A percentile compares a stretch with the other conserved stretches of the same genome.
Evolutionary conservation across 2,329 filamentous ascomycete species (phyloP).

Genomic region (Stemphylium beticola): DNA sequence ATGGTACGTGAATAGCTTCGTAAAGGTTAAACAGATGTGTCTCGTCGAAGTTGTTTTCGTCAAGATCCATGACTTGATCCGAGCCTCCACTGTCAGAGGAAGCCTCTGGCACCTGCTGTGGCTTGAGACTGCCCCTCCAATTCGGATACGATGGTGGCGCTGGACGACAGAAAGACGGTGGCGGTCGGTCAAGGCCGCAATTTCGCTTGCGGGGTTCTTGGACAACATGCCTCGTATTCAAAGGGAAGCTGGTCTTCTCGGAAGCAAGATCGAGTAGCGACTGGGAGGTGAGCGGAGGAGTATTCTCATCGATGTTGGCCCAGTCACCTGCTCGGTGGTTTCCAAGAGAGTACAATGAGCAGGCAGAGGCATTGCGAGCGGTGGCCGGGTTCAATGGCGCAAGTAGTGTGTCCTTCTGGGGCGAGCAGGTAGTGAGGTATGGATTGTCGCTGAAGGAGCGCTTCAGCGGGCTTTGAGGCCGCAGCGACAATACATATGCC

Average conservation of each 20-base stretch:
- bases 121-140: conserved; percentile 12
- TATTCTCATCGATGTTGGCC: conserved; percentile 41
- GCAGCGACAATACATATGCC: conserved; percentile 50
- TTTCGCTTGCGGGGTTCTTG: conserved; percentile 32
- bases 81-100: conserved; percentile 15
- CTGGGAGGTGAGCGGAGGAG: conserved; percentile 38
- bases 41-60: conserved; percentile 22
- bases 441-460: conserved; percentile 51
- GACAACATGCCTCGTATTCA: conserved; percentile 8
- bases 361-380: conserved; percentile 43
- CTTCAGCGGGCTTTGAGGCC: conserved; percentile 49
- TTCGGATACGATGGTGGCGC: conserved; percentile 17
- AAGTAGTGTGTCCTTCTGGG: conserved; percentile 33
- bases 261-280: conserved; percentile 44
- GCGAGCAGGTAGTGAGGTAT: conserved; percentile 44
- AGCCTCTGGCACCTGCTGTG: conserved; percentile 8
- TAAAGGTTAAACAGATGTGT: conserved; percentile 37
- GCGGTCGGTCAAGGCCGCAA: conserved; percentile 24
- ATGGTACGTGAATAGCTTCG: conserved; percentile 40
- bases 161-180: conserved; percentile 21
- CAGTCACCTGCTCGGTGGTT: conserved; percentile 32
- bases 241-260: conserved; percentile 18
- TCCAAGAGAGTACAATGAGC: conserved; percentile 42
- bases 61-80: conserved; percentile 19
- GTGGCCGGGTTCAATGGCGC: conserved; percentile 36